Base-by-base conservation (phyloP, 768 basidiomycete genomes). In the Hygrocybe punicea region DNA sequence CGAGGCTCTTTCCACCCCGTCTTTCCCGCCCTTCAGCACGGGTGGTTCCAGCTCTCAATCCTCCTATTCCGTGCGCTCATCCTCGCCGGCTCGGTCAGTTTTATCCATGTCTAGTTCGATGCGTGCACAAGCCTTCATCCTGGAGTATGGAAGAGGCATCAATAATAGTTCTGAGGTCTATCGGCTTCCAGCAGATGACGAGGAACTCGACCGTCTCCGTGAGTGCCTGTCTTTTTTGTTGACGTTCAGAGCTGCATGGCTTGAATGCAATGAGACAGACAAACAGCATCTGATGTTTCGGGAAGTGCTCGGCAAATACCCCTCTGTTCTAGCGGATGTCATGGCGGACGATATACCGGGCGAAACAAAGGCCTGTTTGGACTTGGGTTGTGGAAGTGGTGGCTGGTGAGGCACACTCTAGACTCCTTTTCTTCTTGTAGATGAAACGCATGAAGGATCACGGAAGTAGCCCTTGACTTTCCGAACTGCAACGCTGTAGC, bases 151-250 rank as follows among this genome's bases (percentile, higher is more conserved):
- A 0, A 77, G 89, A 40, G 79, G 76, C 33, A 67, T 91, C 44
- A 91, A 91, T 71, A 90, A 84, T 60, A 86, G 86, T 61, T 91
- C 89, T 1, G 87, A 91, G 45, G 79, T 91, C 2, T 92, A 92
- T 65, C 80, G 80, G 42, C 74, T 92, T 24, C 87, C 90, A 11
- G 90, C 88, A 24, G 90, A 92, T 60, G 85, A 87, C 7, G 87
- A 89, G 63, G 90, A 92, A 60, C 70, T 88, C 25, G 78, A 83
- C 33, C 80, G 90, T 57, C 79, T 89, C 33, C 79, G 89, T 89
- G 60, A 48, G 21, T 24, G 29, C 19, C 33, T 50, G 55, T 55
- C 44, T 8, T 25, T 51, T 40, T 48, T 50, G 16, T 29, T 24
- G 59, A 62, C 54, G 37, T 53, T 11, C 48, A n/a, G 11, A n/a